A percentile compares a stretch with the other conserved stretches of the same genome.
Conservation (phyloP, 225 moss, liverwort and hornwort genomes). For the Sphagnum contortum region DNA sequence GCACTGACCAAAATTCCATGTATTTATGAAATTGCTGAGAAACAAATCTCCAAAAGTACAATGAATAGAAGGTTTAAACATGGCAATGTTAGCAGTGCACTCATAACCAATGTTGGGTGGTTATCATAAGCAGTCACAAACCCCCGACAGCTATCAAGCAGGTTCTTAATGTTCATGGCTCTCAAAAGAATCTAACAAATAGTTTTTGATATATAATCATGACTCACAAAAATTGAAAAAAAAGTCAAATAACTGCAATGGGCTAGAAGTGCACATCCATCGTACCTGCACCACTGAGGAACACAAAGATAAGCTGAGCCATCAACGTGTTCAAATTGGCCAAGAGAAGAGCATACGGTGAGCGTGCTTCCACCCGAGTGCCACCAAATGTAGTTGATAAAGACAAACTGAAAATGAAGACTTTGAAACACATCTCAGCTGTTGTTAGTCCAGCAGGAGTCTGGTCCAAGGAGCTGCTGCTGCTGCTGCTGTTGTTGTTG, state of each 20-base stretch:
- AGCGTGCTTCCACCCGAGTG: conserved; percentile 42
- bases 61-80: background rate
- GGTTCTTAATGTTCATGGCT: too few relatives aligned
- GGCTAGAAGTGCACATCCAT: background rate
- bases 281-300: conserved; percentile 63
- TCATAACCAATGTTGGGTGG: too few relatives aligned
- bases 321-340: conserved; percentile 61
- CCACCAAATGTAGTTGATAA: conserved; percentile 55
- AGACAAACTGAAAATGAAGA: conserved; percentile 62
- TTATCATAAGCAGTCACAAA: too few relatives aligned
- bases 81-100: too few relatives aligned
- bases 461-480: conserved; percentile 1
- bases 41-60: background rate
- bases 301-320: conserved; percentile 58
- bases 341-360: conserved; percentile 39
- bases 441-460: conserved; percentile 17
- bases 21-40: background rate
- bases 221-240: too few relatives aligned
- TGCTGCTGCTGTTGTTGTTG: too few relatives aligned
- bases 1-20: too few relatives aligned
- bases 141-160: too few relatives aligned
- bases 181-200: too few relatives aligned
- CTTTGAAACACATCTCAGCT: conserved; percentile 23
- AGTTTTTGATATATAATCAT: too few relatives aligned
- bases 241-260: too few relatives aligned